Conservation (phyloP, 176 grass and related monocot genomes). For the Bonia amplexicaulis region DNA sequence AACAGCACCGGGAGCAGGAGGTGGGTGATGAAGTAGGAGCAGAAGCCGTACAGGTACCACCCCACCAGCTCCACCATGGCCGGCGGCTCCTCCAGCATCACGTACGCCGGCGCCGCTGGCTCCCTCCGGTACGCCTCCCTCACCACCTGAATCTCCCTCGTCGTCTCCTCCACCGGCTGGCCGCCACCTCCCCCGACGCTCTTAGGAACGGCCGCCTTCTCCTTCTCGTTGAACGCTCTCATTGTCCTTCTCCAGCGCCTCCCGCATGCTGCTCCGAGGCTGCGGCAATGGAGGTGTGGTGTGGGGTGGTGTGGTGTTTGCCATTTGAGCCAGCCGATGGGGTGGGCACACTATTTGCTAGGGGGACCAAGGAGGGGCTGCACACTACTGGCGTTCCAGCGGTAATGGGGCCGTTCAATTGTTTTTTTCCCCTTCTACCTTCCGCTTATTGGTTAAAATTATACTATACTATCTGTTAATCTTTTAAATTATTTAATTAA, state of each 20-base stretch:
- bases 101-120: conserved; percentile 46
- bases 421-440: too few relatives aligned
- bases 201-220: conserved; percentile 28
- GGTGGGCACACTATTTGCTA: too few relatives aligned
- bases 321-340: conserved; percentile 19
- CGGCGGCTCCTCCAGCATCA: conserved; percentile 65
- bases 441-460: too few relatives aligned
- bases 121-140: conserved; percentile 53
- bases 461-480: too few relatives aligned
- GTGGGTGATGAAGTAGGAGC: conserved; percentile 85
- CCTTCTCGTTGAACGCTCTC: too few relatives aligned
- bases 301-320: conserved; percentile 3
- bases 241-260: conserved; percentile 81
- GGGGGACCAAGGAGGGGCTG: conserved; percentile 34
- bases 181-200: conserved; percentile 2
- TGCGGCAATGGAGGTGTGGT: too few relatives aligned
- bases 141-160: conserved; percentile 71
- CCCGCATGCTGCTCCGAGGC: conserved; percentile 71
- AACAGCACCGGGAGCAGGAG: conserved; percentile 84
- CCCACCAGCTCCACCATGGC: conserved; percentile 60
- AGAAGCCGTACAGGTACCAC: conserved; percentile 79
- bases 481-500: too few relatives aligned
- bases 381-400: too few relatives aligned
- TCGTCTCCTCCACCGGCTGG: conserved; percentile 33
- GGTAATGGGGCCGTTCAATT: too few relatives aligned